A percentile compares a stretch with the other conserved stretches of the same genome.
Evolutionary conservation across 768 basidiomycete species (phyloP).

Genomic region (Strobilomyces echinocephalus): DNA sequence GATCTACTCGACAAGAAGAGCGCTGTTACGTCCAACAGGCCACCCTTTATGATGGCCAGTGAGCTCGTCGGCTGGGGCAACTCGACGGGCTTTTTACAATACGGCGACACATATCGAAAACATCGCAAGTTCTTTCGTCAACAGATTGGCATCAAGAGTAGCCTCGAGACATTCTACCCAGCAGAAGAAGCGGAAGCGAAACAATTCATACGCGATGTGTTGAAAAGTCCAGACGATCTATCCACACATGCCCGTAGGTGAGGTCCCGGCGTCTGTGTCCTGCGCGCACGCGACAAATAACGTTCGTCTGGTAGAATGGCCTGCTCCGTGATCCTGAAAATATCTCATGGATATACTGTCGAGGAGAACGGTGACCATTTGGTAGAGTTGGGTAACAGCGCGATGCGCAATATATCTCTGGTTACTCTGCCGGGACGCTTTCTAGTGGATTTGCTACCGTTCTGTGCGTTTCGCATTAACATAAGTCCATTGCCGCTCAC

Average conservation of each 20-base stretch:
- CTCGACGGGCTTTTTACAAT: slow-evolving; percentile 2
- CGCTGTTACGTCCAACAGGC: slow-evolving; percentile 5
- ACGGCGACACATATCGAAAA: slow-evolving; percentile 4
- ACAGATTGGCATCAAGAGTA: slow-evolving; percentile 6
- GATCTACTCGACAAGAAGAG: slow-evolving; percentile 14
- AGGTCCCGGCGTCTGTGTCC: not conserved
- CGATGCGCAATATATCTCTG: slow-evolving; percentile 12
- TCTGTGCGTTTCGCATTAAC: slow-evolving; percentile 1
- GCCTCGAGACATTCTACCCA: slow-evolving; percentile 1
- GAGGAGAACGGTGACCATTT: slow-evolving; percentile 30
- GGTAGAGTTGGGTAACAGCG: slow-evolving; percentile 25
- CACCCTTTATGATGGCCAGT: slow-evolving; percentile 8
- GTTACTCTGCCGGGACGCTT: slow-evolving; percentile 2
- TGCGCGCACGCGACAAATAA: not conserved
- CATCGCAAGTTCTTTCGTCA: slow-evolving; percentile 7
- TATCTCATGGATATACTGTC: slow-evolving; percentile 34
- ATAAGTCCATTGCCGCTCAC: not conserved
- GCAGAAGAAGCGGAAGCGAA: slow-evolving; percentile 3
- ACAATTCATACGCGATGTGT: slow-evolving; percentile 4
- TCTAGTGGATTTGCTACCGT: slow-evolving; percentile 3
- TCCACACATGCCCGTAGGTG: slow-evolving; percentile 5
- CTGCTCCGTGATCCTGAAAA: slow-evolving; percentile 27
- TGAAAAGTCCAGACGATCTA: slow-evolving; percentile 2
- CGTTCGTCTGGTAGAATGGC: not conserved
- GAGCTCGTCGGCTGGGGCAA: slow-evolving; percentile 20